Conservation (phyloP, 2,329 filamentous ascomycete genomes). For the Cytospora piceae region DNA sequence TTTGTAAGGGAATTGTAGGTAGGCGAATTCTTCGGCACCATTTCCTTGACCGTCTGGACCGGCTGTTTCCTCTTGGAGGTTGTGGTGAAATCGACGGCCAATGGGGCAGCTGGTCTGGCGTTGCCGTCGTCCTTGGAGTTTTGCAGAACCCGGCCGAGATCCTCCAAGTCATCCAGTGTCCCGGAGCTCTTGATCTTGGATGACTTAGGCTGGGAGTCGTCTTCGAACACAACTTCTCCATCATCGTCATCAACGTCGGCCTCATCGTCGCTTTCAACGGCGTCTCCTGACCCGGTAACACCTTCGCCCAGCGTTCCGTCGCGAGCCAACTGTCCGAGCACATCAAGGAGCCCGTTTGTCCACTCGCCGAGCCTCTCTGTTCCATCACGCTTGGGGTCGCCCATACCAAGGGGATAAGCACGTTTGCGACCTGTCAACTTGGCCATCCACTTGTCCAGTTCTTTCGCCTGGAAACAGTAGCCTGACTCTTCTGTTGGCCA, state of each 20-base stretch:
- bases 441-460: constrained; percentile 97
- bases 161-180: constrained; percentile 78
- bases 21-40: constrained; percentile 90
- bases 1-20: constrained; percentile 90
- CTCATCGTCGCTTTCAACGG: constrained; percentile 83
- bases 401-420: constrained; percentile 86
- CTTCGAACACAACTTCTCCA: constrained; percentile 55
- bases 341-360: constrained; percentile 72
- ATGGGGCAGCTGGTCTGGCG: constrained; percentile 47
- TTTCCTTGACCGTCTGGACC: constrained; percentile 70
- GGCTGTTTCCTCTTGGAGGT: constrained; percentile 51
- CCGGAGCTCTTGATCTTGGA: constrained; percentile 48
- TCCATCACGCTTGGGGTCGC: constrained; percentile 79
- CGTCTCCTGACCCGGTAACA: constrained; percentile 78
- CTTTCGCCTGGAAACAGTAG: constrained; percentile 89
- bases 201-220: constrained; percentile 48
- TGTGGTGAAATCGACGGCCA: constrained; percentile 83
- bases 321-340: constrained; percentile 65
- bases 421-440: constrained; percentile 84
- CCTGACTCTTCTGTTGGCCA: constrained; percentile 92
- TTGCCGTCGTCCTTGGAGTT: constrained; percentile 46
- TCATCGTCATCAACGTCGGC: constrained; percentile 63
- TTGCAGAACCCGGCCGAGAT: constrained; percentile 71
- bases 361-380: constrained; percentile 73
- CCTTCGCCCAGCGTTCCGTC: constrained; percentile 65